Conservation (phyloP, 106 monocot genomes). For the Dendrobium officinale region DNA sequence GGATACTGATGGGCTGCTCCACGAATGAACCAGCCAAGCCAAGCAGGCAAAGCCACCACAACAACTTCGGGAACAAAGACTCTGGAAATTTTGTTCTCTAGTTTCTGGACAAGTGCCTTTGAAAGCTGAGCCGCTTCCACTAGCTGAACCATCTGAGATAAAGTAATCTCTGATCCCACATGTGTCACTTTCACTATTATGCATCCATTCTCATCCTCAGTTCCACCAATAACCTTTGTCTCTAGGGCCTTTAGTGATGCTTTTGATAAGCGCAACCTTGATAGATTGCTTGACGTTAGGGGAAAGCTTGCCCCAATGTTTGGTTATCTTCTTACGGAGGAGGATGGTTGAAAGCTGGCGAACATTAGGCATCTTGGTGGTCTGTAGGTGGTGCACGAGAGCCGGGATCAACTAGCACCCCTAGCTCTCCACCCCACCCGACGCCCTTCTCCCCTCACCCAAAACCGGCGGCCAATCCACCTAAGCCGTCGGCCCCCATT, state of each 20-base stretch:
- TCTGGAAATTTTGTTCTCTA: constrained; percentile 80
- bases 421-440: no score
- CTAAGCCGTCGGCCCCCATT: no score
- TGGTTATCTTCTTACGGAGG: constrained; percentile 94
- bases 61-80: constrained; percentile 87
- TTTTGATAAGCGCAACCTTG: constrained; percentile 79
- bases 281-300: constrained; percentile 48
- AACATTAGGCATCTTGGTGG: constrained; percentile 88
- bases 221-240: constrained; percentile 98
- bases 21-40: constrained; percentile 72
- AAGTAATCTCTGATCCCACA: constrained; percentile 89
- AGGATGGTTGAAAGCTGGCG: constrained; percentile 94
- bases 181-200: constrained; percentile 70
- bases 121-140: constrained; percentile 94
- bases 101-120: constrained; percentile 86
- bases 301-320: constrained; percentile 92
- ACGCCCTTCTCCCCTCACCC: no score
- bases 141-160: constrained; percentile 81
- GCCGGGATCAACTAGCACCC: constrained; percentile 31
- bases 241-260: constrained; percentile 75
- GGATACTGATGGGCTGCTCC: constrained; percentile 71
- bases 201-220: constrained; percentile 82
- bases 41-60: constrained; percentile 59
- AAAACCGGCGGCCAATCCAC: no score
- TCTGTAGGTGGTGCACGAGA: constrained; percentile 91